Evolutionary conservation across 2,329 filamentous ascomycete genomes (phyloP).

Genomic region (Hypoxylon sp.): DNA sequence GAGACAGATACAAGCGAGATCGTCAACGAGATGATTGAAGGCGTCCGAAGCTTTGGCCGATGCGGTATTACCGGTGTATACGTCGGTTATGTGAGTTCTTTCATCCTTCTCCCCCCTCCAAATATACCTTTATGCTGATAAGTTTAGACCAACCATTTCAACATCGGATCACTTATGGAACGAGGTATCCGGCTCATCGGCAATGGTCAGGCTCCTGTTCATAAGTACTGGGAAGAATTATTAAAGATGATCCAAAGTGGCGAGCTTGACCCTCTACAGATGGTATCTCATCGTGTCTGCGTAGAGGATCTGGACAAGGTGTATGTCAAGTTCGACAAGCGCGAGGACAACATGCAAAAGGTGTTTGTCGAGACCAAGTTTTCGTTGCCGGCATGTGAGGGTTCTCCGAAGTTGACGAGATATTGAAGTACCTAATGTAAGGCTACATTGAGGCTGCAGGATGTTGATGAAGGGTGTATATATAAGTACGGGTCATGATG

Average conservation of each 20-base stretch:
- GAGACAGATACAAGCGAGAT: constrained; percentile 91
- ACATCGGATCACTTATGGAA: constrained; percentile 88
- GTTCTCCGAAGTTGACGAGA: constrained; percentile 62
- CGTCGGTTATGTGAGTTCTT: constrained; percentile 68
- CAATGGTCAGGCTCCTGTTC: constrained; percentile 79
- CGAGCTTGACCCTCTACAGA: constrained; percentile 81
- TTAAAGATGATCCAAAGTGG: constrained; percentile 76
- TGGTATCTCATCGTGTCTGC: constrained; percentile 83
- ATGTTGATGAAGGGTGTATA: neutral
- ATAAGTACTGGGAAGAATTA: constrained; percentile 87
- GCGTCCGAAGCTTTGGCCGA: constrained; percentile 79
- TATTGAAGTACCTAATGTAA: constrained; percentile 46
- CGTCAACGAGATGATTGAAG: constrained; percentile 83
- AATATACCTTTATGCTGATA: neutral
- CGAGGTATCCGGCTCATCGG: constrained; percentile 84
- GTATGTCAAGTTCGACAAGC: constrained; percentile 73
- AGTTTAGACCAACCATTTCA: constrained; percentile 81
- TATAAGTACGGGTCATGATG: constrained; percentile 19
- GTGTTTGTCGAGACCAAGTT: constrained; percentile 76
- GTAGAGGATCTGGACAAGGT: constrained; percentile 80
- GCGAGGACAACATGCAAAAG: constrained; percentile 83
- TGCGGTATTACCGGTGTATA: constrained; percentile 83
- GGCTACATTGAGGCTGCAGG: neutral
- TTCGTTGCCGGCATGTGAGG: constrained; percentile 63
- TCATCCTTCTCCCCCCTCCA: neutral